Percentiles rank a stretch among this genome's conserved stretches.
Evolutionary conservation across 371 early-diverging fungal species (phyloP).

Genomic region (Rhizopus microsporus): DNA sequence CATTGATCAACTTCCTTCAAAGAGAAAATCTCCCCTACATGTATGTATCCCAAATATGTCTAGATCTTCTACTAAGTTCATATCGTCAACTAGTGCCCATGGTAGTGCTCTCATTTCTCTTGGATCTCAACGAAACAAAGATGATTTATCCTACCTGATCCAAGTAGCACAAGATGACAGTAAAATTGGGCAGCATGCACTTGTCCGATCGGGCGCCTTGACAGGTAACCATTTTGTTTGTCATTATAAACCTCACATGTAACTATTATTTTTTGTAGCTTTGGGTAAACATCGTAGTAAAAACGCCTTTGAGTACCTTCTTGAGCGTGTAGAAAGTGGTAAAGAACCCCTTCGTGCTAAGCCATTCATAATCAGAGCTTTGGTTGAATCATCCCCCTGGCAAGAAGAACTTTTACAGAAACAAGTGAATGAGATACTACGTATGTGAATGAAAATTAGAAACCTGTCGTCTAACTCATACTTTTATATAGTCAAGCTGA

Average conservation of each 20-base stretch:
- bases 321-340: constrained; percentile 27
- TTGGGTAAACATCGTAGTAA: constrained; percentile 46
- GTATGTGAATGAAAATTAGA: constrained; percentile 10
- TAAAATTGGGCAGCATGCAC: constrained; percentile 42
- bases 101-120: constrained; percentile 31
- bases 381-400: constrained; percentile 39
- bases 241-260: neutral
- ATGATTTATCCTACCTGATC: constrained; percentile 42
- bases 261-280: constrained; percentile 11
- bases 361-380: constrained; percentile 27
- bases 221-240: constrained; percentile 22
- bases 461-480: no score
- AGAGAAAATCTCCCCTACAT: constrained; percentile 33
- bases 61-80: no score
- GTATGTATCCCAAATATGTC: constrained; percentile 9
- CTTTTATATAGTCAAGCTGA: constrained; percentile 21
- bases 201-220: constrained; percentile 38
- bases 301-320: constrained; percentile 45
- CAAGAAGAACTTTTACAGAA: constrained; percentile 27
- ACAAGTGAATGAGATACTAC: constrained; percentile 29
- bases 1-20: constrained; percentile 34
- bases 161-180: constrained; percentile 38
- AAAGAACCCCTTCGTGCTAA: constrained; percentile 39
- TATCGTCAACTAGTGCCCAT: constrained; percentile 27
- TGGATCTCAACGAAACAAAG: constrained; percentile 44